These are phyloP conservation scores for Oenanthe javanica DNA, from an alignment of 140 eudicot genomes.

Conservation along the genomic window DNA sequence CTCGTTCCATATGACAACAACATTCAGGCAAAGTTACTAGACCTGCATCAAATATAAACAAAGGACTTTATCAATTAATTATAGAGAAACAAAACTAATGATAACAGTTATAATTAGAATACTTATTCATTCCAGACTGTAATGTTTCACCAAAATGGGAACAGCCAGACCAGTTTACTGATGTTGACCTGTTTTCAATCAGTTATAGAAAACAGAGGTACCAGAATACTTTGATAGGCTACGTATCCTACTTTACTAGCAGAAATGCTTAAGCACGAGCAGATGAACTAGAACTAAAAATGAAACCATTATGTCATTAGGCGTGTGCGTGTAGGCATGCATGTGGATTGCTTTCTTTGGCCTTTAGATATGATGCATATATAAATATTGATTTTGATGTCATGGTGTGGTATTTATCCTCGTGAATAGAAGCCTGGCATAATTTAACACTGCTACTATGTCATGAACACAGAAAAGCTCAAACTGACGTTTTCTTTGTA, in stretches of 20 bases:
- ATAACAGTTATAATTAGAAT: not conserved
- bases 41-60: not conserved
- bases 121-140: not conserved
- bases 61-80: not conserved
- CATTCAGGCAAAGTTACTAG: slow-evolving; percentile 41
- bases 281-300: not conserved
- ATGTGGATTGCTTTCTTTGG: not conserved
- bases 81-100: not conserved
- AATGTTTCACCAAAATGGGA: not conserved
- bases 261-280: not conserved
- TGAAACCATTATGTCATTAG: not conserved
- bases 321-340: not conserved
- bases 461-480: not conserved
- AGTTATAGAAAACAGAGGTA: not conserved
- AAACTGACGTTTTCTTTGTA: not conserved
- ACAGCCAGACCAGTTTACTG: not conserved
- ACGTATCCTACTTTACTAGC: not conserved
- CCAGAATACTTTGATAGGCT: too few relatives aligned
- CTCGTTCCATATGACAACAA: slow-evolving; percentile 48
- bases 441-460: not conserved
- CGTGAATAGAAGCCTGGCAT: not conserved
- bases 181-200: not conserved
- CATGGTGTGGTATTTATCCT: not conserved
- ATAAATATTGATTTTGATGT: not conserved
- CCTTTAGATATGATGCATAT: not conserved